phyloP scores from a whole-genome alignment of 768 basidiomycete species.

The Lentinula raphanica region DNA sequence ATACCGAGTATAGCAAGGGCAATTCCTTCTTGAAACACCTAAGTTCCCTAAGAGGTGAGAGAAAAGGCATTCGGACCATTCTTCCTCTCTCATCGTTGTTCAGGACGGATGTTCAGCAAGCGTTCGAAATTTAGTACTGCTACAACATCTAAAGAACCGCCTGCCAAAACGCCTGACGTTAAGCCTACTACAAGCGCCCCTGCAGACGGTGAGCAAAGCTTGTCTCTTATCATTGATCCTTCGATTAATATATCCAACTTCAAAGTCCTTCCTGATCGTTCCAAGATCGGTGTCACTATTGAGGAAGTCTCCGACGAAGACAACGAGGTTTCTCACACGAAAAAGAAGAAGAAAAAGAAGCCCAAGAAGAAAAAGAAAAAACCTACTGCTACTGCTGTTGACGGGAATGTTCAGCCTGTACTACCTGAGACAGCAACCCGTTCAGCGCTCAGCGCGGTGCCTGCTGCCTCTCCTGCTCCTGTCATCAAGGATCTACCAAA shows the following conservation, averaged over 20 bases:
- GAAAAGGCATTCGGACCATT: neutral
- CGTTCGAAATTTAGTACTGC: constrained; percentile 38
- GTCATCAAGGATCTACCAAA: constrained; percentile 9
- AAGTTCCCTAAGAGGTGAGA: constrained; percentile 64
- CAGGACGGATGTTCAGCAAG: constrained; percentile 62
- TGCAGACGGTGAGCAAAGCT: neutral
- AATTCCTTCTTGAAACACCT: constrained; percentile 79
- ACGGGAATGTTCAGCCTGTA: constrained; percentile 14
- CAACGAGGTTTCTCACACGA: constrained; percentile 34
- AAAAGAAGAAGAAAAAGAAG: constrained; percentile 77
- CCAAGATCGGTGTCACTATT: constrained; percentile 42
- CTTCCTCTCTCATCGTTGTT: neutral
- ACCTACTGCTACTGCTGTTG: constrained; percentile 21
- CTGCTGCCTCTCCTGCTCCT: constrained; percentile 14
- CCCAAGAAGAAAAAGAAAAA: constrained; percentile 64
- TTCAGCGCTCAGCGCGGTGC: constrained; percentile 9
- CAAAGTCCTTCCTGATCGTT: constrained; percentile 18
- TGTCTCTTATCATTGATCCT: neutral
- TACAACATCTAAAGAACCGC: neutral
- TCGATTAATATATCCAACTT: neutral
- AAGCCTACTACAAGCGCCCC: neutral
- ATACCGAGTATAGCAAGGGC: constrained; percentile 49
- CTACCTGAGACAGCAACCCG: neutral
- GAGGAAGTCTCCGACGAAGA: constrained; percentile 71
- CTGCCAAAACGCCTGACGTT: neutral